Conservation (phyloP, 2,329 filamentous ascomycete species). For the Rasamsonia emersonii region DNA sequence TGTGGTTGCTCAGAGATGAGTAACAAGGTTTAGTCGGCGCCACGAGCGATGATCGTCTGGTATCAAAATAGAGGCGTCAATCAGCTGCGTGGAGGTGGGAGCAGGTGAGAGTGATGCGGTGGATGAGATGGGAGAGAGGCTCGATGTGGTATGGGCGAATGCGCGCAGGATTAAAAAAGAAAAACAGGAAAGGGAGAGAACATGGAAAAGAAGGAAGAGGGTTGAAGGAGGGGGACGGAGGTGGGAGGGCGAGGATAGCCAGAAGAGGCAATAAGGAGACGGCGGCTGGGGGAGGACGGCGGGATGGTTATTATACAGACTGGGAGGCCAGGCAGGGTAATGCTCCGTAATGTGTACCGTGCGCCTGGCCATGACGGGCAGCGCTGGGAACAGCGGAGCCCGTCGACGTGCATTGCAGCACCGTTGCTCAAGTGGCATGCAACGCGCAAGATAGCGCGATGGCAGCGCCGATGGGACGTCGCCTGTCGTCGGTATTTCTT, state of each 20-base stretch:
- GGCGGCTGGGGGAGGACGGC: no score
- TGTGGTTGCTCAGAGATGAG: not conserved
- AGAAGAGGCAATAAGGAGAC: slow-evolving; percentile 10
- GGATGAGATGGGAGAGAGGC: slow-evolving; percentile 1
- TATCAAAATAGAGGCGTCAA: slow-evolving; percentile 12
- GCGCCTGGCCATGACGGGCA: no score
- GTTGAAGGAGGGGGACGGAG: slow-evolving; percentile 4
- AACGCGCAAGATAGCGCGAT: no score
- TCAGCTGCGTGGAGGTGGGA: slow-evolving; percentile 9
- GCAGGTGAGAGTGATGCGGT: slow-evolving; percentile 4
- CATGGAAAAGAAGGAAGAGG: slow-evolving; percentile 5
- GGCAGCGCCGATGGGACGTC: no score
- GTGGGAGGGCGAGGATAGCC: slow-evolving; percentile 5
- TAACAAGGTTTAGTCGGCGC: not conserved
- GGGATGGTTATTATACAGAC: no score
- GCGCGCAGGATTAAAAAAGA: slow-evolving; percentile 17
- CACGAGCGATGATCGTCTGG: slow-evolving; percentile 5
- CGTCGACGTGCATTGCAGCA: no score
- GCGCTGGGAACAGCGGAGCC: no score
- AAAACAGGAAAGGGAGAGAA: slow-evolving; percentile 13
- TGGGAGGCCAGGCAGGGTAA: no score
- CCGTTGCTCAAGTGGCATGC: no score
- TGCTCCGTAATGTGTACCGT: no score
- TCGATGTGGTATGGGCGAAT: slow-evolving; percentile 22
- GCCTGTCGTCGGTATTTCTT: no score